Base-by-base conservation (phyloP, 2,329 filamentous ascomycete genomes). In the Trichoderma cornu-damae region DNA sequence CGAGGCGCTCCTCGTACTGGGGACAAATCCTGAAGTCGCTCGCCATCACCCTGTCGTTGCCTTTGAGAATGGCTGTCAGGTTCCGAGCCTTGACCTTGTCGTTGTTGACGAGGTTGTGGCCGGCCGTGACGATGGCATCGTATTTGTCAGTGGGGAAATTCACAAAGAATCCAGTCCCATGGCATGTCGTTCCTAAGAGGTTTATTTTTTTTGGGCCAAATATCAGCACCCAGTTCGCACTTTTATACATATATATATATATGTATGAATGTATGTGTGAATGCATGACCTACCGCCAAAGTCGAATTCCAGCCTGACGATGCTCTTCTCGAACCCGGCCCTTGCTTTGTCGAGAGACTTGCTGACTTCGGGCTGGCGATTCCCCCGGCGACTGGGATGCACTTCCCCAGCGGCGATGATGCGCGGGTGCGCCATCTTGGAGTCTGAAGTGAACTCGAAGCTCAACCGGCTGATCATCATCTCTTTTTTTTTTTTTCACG, bases 41-140 rank as follows among this genome's bases (percentile, higher is more conserved):
- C 6, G 18, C 44, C 3, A 7, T n/a, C 6, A 49, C 34, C 4
- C 7, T 22, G 4, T 26, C 22, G 2, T 26, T 16, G 11, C 14
- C 47, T 7, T 12, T 32, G 12, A 28, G 35, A 0, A 51, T 6
- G 6, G 52, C 38, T 2, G 8, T 37, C 38, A 58, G 20, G 18
- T 40, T 26, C 40, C n/a, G 4, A 2, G 47, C 56, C 3, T 1
- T 38, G 6, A 40, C 6, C n/a, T 42, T 44, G 1, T 52, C 9
- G 3, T 40, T 16, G 26, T 47, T 38, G 14, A 58, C 32, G 3
- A 58, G 56, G 20, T 58, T 58, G 1, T 58, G 56, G 1, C 24
- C 56, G 3, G 56, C 56, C 4, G 56, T 58, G 3, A 58, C 6
- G 12, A 58, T 52, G 40, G 51, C 18, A 30, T 58, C 47, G 26